Evolutionary conservation across 2,329 filamentous ascomycete species (phyloP).

Genomic region (Penicillium sp.): DNA sequence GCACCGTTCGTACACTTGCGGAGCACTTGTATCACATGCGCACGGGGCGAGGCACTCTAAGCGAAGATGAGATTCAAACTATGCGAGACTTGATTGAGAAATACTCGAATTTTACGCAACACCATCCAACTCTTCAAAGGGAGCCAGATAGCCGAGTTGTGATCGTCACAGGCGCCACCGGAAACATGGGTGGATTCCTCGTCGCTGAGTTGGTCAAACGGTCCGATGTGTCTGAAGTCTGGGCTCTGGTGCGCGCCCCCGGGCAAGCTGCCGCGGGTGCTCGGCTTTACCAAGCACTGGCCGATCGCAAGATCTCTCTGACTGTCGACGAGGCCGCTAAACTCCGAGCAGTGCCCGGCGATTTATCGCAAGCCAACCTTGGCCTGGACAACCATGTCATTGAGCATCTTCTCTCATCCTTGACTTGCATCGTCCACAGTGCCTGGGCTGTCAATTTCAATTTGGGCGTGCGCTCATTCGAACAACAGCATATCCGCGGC

Average conservation of each 20-base stretch:
- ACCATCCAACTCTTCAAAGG: conserved; percentile 25
- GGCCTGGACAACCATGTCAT: conserved; percentile 44
- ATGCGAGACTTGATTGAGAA: conserved; percentile 46
- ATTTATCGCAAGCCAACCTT: conserved; percentile 44
- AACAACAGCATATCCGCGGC: conserved; percentile 48
- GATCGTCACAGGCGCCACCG: conserved; percentile 60
- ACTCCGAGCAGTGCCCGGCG: conserved; percentile 44
- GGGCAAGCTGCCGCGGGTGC: conserved; percentile 35
- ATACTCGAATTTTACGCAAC: conserved; percentile 36
- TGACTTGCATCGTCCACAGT: conserved; percentile 54
- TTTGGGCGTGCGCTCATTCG: conserved; percentile 52
- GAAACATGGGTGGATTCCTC: conserved; percentile 58
- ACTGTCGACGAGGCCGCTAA: conserved; percentile 27
- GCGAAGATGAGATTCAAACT: conserved; percentile 37
- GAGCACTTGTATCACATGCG: conserved; percentile 42
- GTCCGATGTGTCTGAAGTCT: conserved; percentile 40
- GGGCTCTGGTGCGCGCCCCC: conserved; percentile 51
- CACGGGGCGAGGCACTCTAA: conserved; percentile 29
- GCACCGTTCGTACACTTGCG: conserved; percentile 45
- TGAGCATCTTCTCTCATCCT: conserved; percentile 36
- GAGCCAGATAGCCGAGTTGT: conserved; percentile 16
- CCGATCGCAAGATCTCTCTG: conserved; percentile 27
- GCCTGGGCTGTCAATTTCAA: conserved; percentile 64
- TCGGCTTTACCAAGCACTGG: conserved; percentile 43
- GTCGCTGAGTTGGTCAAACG: conserved; percentile 41